Percentiles rank a stretch among this genome's conserved stretches.
These are phyloP conservation scores for Phoma herbarum DNA, from an alignment of 2,329 filamentous ascomycete genomes.

Conservation along the genomic window DNA sequence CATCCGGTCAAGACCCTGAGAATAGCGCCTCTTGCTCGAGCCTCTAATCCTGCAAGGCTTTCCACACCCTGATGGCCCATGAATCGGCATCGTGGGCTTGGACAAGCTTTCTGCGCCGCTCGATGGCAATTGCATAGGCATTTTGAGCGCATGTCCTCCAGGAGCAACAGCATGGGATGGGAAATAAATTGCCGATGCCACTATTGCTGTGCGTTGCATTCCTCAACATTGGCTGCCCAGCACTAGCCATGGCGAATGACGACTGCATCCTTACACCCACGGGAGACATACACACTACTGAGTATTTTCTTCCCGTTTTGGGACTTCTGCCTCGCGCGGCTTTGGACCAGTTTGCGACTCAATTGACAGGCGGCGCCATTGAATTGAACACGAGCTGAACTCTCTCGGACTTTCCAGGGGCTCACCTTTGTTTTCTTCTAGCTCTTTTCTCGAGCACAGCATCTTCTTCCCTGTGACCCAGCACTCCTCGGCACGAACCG, in stretches of 20 bases:
- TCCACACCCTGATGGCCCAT: slow-evolving; percentile 4
- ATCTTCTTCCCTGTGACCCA: neutral
- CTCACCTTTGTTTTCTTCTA: neutral
- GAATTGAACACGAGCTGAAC: neutral
- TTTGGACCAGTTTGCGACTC: slow-evolving; percentile 5
- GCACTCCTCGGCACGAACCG: slow-evolving; percentile 26
- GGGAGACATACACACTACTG: slow-evolving; percentile 11
- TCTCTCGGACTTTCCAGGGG: neutral
- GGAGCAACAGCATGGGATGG: slow-evolving; percentile 3
- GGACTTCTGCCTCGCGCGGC: slow-evolving; percentile 8
- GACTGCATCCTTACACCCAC: slow-evolving; percentile 7
- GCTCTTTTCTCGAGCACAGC: neutral
- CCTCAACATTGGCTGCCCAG: slow-evolving; percentile 8
- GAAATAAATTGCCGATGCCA: neutral
- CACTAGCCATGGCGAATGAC: slow-evolving; percentile 12
- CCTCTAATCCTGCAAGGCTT: slow-evolving; percentile 17
- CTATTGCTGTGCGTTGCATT: slow-evolving; percentile 9
- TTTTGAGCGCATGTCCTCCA: neutral
- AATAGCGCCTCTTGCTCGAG: slow-evolving; percentile 2
- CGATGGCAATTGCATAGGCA: neutral
- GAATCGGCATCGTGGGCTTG: slow-evolving; percentile 3
- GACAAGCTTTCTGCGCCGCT: slow-evolving; percentile 11
- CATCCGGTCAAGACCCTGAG: slow-evolving; percentile 4
- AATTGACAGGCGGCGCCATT: slow-evolving; percentile 2
- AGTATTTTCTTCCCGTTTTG: slow-evolving; percentile 13